Evolutionary conservation across 106 monocot genomes (phyloP), one percentile per base, ranked within the genome.

Genomic region (Iris macrosiphon): DNA sequence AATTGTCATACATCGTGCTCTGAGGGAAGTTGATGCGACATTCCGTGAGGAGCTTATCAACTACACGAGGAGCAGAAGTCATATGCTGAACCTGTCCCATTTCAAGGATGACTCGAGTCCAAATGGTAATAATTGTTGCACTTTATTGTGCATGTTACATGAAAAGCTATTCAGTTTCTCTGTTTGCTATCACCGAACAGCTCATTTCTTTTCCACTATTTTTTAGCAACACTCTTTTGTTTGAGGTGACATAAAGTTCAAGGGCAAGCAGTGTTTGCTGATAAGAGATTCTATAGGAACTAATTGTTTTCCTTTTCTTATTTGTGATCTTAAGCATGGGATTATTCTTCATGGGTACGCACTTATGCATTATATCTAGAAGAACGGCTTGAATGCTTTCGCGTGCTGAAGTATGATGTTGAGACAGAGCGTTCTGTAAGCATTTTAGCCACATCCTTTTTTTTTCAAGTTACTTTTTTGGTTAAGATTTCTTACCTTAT

Each of bases 61-160:
- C 58, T 78, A 72, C 43, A 66, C 19, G 17, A 72, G 70, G 50
- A 64, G 52, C 51, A 78, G 67, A 65, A 47, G 70, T 63, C 65
- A 66, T 72, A 79, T 88, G 72, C 45, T 88, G 53, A 88, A 88
- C 59, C 44, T 83, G 46, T 72, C 83, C 33, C 79, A 88, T 73
- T 88, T 88, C 72, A 88, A 75, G 76, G 88, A 88, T 73, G 72
- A 79, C 49, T 88, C 88, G 19, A 83, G 83, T 60, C 67, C 76
- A 19, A 61, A 70, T 49, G 88, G 88, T 88, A 82, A 31, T 32
- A 19, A 31, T 27, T 41, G 12, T 39, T 23, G 15, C 53, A 1
- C 11, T 30, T 12, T 69, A n/a, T 53, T 15, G 9, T 6, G 18
- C 22, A 53, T n/a, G 34, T 9, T 53, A 30, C 0, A 4, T 50